phyloP scores from a whole-genome alignment of 73 alveolate genomes.

The Paramecium bursaria region DNA sequence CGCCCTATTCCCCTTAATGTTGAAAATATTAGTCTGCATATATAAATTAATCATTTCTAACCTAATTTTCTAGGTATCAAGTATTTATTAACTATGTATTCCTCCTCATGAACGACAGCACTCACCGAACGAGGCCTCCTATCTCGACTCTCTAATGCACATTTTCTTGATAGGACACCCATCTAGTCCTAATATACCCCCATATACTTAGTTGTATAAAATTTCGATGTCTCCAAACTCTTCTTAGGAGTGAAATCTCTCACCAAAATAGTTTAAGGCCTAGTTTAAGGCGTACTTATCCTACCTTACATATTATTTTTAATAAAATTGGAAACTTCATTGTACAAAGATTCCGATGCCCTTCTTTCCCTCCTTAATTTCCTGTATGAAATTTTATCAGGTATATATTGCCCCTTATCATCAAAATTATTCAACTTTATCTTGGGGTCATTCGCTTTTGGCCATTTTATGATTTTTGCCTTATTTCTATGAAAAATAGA shows the following conservation, averaged over 20 bases:
- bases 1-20: no score
- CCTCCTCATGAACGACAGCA: slow-evolving; percentile 1
- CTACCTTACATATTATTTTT: background rate
- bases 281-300: slow-evolving; percentile 19
- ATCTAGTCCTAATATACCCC: slow-evolving; percentile 21
- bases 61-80: slow-evolving; percentile 43
- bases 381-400: slow-evolving; percentile 11
- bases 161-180: slow-evolving; percentile 38
- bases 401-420: slow-evolving; percentile 8
- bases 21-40: no score
- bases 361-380: background rate
- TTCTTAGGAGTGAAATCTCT: no score
- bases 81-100: slow-evolving; percentile 40
- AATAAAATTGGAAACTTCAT: background rate
- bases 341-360: background rate
- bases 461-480: no score
- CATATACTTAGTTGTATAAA: slow-evolving; percentile 10
- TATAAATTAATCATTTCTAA: no score
- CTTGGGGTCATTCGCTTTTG: slow-evolving; percentile 24
- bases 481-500: no score
- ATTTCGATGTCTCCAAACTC: slow-evolving; percentile 5
- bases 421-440: slow-evolving; percentile 16
- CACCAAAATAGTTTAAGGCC: background rate
- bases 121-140: slow-evolving; percentile 10
- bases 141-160: background rate